phyloP scores from a whole-genome alignment of 768 basidiomycete genomes.

The Pleurotus tuoliensis region DNA sequence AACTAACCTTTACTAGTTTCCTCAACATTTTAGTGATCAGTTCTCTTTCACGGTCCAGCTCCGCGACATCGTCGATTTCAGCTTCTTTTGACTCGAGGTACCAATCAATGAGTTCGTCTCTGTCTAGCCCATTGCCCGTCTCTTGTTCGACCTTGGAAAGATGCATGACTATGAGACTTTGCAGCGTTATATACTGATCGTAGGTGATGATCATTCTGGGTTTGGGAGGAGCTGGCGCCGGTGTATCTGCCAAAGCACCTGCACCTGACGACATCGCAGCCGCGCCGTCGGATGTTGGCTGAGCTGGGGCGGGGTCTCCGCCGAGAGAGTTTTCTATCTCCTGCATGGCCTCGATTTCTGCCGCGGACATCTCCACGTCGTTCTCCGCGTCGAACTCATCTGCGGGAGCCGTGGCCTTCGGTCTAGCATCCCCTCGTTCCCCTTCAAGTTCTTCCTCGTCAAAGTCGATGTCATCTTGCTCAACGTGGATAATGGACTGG shows the following conservation, averaged over 20 bases:
- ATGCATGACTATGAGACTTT: slow-evolving; percentile 83
- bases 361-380: slow-evolving; percentile 62
- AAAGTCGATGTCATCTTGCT: slow-evolving; percentile 97
- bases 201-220: slow-evolving; percentile 90
- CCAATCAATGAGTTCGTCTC: slow-evolving; percentile 94
- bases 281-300: slow-evolving; percentile 25
- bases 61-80: slow-evolving; percentile 78
- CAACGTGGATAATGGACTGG: slow-evolving; percentile 98
- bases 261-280: slow-evolving; percentile 30
- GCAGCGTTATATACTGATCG: slow-evolving; percentile 89
- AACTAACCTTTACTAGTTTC: slow-evolving; percentile 84
- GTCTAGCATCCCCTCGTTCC: slow-evolving; percentile 38
- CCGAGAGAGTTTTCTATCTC: slow-evolving; percentile 47
- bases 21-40: slow-evolving; percentile 84
- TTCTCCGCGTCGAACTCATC: slow-evolving; percentile 46
- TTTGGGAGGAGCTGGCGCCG: slow-evolving; percentile 40
- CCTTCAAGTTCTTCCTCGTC: slow-evolving; percentile 83
- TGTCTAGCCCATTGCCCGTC: slow-evolving; percentile 73
- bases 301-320: slow-evolving; percentile 18
- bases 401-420: slow-evolving; percentile 28
- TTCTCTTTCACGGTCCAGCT: slow-evolving; percentile 88
- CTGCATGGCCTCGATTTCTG: slow-evolving; percentile 50
- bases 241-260: slow-evolving; percentile 16
- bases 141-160: slow-evolving; percentile 73
- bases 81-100: slow-evolving; percentile 89